Evolutionary conservation across 495 filamentous ascomycete species (phyloP).

Genomic region (Neurospora sp.): DNA sequence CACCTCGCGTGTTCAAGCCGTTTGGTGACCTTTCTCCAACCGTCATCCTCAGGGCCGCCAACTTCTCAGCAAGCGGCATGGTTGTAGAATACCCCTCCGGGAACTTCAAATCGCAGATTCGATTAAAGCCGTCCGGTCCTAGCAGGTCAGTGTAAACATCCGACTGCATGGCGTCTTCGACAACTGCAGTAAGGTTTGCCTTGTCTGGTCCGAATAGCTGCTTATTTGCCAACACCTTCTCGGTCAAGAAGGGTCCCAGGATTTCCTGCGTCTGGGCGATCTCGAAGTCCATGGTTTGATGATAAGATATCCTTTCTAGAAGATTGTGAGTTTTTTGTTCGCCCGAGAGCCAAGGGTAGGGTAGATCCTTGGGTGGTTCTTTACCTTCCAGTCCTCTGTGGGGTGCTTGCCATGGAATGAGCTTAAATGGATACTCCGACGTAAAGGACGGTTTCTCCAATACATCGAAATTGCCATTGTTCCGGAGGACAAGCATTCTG

Average conservation of each 20-base stretch:
- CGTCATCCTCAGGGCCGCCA: constrained; percentile 25
- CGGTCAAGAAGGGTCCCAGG: constrained; percentile 34
- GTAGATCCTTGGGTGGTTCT: background rate
- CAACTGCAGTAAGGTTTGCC: constrained; percentile 17
- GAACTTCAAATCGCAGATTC: constrained; percentile 5
- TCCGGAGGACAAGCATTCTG: constrained; percentile 56
- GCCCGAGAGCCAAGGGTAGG: constrained; percentile 6
- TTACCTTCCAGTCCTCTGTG: constrained; percentile 37
- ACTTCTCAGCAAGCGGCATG: constrained; percentile 24
- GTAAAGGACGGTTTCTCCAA: constrained; percentile 50
- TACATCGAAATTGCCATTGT: constrained; percentile 57
- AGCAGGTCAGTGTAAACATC: background rate
- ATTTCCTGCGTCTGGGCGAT: constrained; percentile 29
- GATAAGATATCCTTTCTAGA: constrained; percentile 33
- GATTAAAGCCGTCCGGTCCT: background rate
- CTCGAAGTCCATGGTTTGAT: constrained; percentile 37
- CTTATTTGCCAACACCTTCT: constrained; percentile 29
- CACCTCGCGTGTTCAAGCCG: background rate
- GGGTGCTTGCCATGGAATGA: constrained; percentile 37
- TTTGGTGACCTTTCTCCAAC: constrained; percentile 9
- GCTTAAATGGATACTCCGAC: constrained; percentile 36
- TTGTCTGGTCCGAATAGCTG: constrained; percentile 36
- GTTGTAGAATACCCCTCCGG: constrained; percentile 14
- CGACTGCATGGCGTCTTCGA: constrained; percentile 23
- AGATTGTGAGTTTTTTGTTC: background rate